Evolutionary conservation across 1,284 basidiomycete genomes (phyloP).

Genomic region (Puccinia triticina): DNA sequence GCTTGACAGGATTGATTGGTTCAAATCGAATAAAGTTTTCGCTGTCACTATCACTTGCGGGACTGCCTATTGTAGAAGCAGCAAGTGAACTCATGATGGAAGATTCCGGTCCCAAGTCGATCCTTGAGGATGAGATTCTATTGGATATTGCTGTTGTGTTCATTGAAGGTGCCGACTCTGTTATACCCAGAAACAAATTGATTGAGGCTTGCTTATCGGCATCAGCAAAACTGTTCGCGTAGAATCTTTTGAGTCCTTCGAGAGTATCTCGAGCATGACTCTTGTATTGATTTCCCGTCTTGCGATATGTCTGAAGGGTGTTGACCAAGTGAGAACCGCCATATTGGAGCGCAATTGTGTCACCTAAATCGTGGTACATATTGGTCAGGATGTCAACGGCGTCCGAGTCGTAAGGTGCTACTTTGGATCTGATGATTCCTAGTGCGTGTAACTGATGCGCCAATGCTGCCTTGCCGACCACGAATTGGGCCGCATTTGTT

Average conservation of each 20-base stretch:
- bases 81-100: slow-evolving; percentile 41
- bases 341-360: slow-evolving; percentile 93
- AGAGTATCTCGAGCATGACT: slow-evolving; percentile 97
- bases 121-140: slow-evolving; percentile 45
- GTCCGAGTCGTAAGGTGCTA: slow-evolving; percentile 88
- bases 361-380: slow-evolving; percentile 98
- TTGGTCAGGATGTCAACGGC: slow-evolving; percentile 96
- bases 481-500: slow-evolving; percentile 97
- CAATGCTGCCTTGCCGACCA: slow-evolving; percentile 91
- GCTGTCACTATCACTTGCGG: slow-evolving; percentile 1
- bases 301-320: slow-evolving; percentile 91
- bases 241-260: slow-evolving; percentile 92
- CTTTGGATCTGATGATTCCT: slow-evolving; percentile 80
- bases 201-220: slow-evolving; percentile 98
- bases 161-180: slow-evolving; percentile 64
- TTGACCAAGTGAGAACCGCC: slow-evolving; percentile 96
- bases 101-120: slow-evolving; percentile 38
- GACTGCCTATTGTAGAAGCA: slow-evolving; percentile 33
- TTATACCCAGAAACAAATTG: slow-evolving; percentile 89
- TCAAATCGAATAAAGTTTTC: slow-evolving; percentile 30
- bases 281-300: slow-evolving; percentile 90
- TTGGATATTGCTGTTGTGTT: slow-evolving; percentile 51
- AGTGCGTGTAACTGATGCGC: slow-evolving; percentile 95
- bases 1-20: slow-evolving; percentile 60
- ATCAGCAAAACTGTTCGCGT: slow-evolving; percentile 77